phyloP scores from a whole-genome alignment of 345 rosid genomes.

The Raphanus raphanistrum region DNA sequence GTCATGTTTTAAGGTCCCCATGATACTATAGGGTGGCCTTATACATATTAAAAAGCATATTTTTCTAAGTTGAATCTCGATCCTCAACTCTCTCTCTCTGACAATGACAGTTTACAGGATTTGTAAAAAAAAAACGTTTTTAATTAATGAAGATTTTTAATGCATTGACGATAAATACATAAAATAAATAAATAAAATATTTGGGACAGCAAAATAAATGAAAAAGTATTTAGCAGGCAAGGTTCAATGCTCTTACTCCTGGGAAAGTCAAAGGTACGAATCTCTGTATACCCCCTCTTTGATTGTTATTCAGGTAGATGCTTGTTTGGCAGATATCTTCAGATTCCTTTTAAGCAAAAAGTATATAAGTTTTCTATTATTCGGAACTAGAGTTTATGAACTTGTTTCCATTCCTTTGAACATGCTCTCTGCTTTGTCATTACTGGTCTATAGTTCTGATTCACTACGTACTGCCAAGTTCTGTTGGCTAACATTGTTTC shows the following conservation, averaged over 20 bases:
- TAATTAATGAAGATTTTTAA: not conserved
- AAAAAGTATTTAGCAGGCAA: slow-evolving; percentile 43
- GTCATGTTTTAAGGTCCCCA: not conserved
- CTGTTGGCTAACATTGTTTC: not conserved
- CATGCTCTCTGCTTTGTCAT: not conserved
- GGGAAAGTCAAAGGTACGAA: slow-evolving; percentile 74
- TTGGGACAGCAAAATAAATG: too few species aligned
- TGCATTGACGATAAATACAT: not conserved
- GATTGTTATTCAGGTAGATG: not conserved
- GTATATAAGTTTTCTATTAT: slow-evolving; percentile 32
- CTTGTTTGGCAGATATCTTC: not conserved
- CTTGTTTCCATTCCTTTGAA: not conserved
- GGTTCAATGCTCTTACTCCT: slow-evolving; percentile 72
- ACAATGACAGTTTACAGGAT: not conserved
- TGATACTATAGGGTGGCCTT: not conserved
- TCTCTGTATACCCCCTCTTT: not conserved
- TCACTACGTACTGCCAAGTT: not conserved
- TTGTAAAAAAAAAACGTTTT: not conserved
- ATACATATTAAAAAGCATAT: not conserved
- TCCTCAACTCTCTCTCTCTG: not conserved
- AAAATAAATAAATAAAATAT: too few species aligned
- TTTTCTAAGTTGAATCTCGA: not conserved
- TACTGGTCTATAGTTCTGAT: not conserved
- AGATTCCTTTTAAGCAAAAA: not conserved
- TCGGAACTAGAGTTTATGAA: not conserved